Base-by-base conservation (phyloP, 2,329 filamentous ascomycete species). In the Chrysosporium keratinophilum region DNA sequence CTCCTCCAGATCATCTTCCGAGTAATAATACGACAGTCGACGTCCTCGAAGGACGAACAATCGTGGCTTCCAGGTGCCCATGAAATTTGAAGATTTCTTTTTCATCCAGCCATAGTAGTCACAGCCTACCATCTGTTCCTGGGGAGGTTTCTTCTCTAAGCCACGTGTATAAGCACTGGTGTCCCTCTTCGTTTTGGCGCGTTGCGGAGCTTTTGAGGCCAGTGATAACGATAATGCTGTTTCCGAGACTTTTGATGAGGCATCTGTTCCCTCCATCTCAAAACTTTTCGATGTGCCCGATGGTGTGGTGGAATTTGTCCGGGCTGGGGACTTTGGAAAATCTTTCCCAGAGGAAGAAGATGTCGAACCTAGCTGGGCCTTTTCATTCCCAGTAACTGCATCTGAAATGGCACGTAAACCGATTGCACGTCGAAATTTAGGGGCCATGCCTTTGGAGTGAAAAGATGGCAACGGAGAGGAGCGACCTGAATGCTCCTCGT, bases 61-160 rank as follows among this genome's bases (percentile, higher is more conserved):
- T 11, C 93, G 84, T 11, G 90, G 87, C 66, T 97, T 98, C 93
- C 93, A 98, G 1, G 90, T 95, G 1, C 89, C 89, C 84, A 98
- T 95, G 34, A 97, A 76, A 64, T 91, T 93, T 1, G 88, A 91
- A 56, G 88, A 95, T 71, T 94, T 90, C 78, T 98, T 98, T 76
- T 93, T 97, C 93, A 98, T 98, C 93, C 93, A 98, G 1, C 93
- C 93, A 63, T 85, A 91, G 68, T 95, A 97, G 65, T 98, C 91
- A 53, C 88, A 91, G 57, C 82, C 83, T 57, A 82, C 74, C 70
- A 95, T 93, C 57, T 91, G 89, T 65, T 95, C 88, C 53, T 82
- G 77, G 0, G 93, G 93, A 0, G 80, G 74, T 56, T 91, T 85
- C 69, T 90, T 89, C 61, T 87, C 79, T 40, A 97, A 73, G 0